Evolutionary conservation across 1,139 yeast species (phyloP).

Genomic region (Yamadazyma kanchanaburiensis): DNA sequence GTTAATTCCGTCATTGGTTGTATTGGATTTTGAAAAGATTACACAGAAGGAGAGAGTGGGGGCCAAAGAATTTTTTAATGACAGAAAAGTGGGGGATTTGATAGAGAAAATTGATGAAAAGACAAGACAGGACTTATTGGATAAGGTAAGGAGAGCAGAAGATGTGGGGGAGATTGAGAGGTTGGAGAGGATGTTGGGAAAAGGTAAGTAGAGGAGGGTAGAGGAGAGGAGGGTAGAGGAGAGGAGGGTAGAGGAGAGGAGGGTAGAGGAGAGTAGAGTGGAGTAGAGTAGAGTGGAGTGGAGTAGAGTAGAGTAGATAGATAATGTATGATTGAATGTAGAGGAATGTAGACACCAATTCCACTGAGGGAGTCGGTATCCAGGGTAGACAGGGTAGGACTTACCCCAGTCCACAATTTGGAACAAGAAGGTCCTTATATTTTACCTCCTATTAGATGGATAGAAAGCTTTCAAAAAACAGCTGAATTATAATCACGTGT

Average conservation of each 20-base stretch:
- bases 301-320: no score
- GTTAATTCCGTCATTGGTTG: slow-evolving; percentile 57
- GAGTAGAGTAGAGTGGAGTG: no score
- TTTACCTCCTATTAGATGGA: slow-evolving; percentile 2
- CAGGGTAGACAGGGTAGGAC: no score
- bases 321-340: no score
- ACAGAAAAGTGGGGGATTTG: slow-evolving; percentile 6
- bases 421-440: slow-evolving; percentile 1
- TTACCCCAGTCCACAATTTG: no score
- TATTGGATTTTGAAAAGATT: slow-evolving; percentile 67
- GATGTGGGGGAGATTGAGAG: slow-evolving; percentile 72
- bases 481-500: slow-evolving; percentile 2
- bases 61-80: slow-evolving; percentile 48
- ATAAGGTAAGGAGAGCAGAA: slow-evolving; percentile 53
- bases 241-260: no score
- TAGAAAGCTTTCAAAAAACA: slow-evolving; percentile 1
- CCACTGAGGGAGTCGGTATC: no score
- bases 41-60: slow-evolving; percentile 49
- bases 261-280: no score
- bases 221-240: no score
- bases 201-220: background rate
- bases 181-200: slow-evolving; percentile 52
- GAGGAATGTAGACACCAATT: no score
- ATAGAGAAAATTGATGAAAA: slow-evolving; percentile 39
- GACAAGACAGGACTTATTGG: slow-evolving; percentile 35